Conservation (phyloP, 805 yeast genomes). For the Wickerhamiella qilinensis region DNA sequence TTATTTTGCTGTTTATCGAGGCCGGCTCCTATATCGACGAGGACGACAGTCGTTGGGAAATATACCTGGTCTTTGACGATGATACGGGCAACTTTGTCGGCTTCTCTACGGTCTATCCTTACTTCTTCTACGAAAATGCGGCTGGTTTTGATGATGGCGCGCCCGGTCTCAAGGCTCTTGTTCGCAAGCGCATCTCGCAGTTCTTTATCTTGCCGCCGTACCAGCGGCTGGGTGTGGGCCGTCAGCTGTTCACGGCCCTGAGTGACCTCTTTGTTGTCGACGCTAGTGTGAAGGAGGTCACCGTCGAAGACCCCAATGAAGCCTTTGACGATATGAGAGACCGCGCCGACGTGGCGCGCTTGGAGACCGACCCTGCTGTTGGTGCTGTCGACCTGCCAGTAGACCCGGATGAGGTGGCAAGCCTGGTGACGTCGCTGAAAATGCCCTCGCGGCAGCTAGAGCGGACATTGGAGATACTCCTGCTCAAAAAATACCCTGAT, state of each 20-base stretch:
- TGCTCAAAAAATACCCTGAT: constrained; percentile 25
- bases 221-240: constrained; percentile 61
- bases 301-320: constrained; percentile 91
- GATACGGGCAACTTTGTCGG: constrained; percentile 43
- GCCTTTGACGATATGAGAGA: constrained; percentile 84
- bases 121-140: constrained; percentile 56
- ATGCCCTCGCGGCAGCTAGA: constrained; percentile 65
- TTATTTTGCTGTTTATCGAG: constrained; percentile 74
- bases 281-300: constrained; percentile 43
- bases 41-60: constrained; percentile 64
- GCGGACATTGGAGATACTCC: constrained; percentile 61
- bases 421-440: constrained; percentile 30
- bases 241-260: constrained; percentile 38
- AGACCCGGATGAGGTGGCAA: constrained; percentile 26
- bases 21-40: constrained; percentile 83
- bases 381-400: constrained; percentile 13
- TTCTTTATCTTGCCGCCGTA: constrained; percentile 71
- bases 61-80: constrained; percentile 38
- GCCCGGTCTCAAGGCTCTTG: constrained; percentile 10
- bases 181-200: constrained; percentile 71
- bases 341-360: constrained; percentile 49
- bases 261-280: constrained; percentile 41
- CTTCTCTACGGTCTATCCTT: constrained; percentile 67
- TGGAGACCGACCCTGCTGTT: constrained; percentile 18
- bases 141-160: constrained; percentile 25